phyloP scores from a whole-genome alignment of 108 stramenopile genomes.

The Cyclotella choctawhatcheeana region DNA sequence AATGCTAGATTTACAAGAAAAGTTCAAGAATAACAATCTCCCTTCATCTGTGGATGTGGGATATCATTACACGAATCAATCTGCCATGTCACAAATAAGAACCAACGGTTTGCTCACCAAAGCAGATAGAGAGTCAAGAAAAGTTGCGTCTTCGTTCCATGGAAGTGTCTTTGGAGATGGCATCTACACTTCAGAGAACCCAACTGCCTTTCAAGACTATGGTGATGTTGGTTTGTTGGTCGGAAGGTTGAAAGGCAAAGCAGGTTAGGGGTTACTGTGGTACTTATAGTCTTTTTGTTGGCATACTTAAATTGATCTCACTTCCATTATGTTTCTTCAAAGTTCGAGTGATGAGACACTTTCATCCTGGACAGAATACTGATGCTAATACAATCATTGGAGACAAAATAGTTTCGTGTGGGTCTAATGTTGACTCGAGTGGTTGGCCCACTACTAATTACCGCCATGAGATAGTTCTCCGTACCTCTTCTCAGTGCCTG shows the following conservation, averaged over 20 bases:
- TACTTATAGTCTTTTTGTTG: neutral
- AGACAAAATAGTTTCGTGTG: conserved; percentile 34
- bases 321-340: neutral
- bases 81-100: conserved; percentile 26
- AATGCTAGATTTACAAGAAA: conserved; percentile 20
- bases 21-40: conserved; percentile 1
- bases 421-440: neutral
- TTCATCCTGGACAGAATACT: neutral
- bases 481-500: conserved; percentile 28
- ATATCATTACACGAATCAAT: conserved; percentile 48
- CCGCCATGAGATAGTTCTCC: conserved; percentile 43
- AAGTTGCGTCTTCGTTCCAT: conserved; percentile 7
- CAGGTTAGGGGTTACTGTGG: neutral
- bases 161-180: conserved; percentile 52
- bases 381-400: conserved; percentile 42
- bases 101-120: conserved; percentile 37
- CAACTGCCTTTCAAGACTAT: conserved; percentile 33
- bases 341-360: conserved; percentile 8
- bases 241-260: conserved; percentile 28
- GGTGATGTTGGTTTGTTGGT: conserved; percentile 51
- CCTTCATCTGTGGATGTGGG: conserved; percentile 31
- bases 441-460: neutral
- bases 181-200: conserved; percentile 49
- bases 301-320: neutral
- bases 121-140: conserved; percentile 12